These are phyloP conservation scores for Meyerozyma elateridarum DNA, from an alignment of 1,139 yeast species.

Conservation along the genomic window DNA sequence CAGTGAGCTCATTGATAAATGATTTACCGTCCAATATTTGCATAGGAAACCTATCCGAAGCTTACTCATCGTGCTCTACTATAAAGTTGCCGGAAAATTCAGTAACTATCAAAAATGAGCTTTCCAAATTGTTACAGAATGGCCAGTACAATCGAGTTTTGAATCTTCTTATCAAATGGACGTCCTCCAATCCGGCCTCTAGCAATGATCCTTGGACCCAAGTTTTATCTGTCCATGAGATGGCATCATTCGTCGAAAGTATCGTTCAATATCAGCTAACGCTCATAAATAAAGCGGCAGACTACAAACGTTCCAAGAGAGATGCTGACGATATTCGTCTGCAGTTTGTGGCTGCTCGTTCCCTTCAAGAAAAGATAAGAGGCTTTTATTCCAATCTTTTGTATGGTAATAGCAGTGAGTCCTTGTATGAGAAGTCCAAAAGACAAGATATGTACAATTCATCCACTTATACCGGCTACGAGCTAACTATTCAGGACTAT, in stretches of 20 bases:
- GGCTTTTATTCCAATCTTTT: constrained; percentile 25
- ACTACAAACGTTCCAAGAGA: constrained; percentile 6
- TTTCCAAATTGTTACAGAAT: constrained; percentile 16
- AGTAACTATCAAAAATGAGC: constrained; percentile 12
- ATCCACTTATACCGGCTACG: constrained; percentile 17
- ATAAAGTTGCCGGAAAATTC: neutral
- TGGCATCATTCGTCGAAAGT: constrained; percentile 21
- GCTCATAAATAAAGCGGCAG: constrained; percentile 10
- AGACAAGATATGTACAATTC: constrained; percentile 19
- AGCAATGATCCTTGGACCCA: constrained; percentile 7
- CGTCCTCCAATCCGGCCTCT: constrained; percentile 10
- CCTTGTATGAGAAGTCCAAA: constrained; percentile 19
- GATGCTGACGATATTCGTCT: constrained; percentile 7
- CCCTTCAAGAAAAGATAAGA: constrained; percentile 21
- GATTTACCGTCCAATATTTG: constrained; percentile 10
- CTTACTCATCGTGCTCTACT: neutral
- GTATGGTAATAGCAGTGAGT: constrained; percentile 16
- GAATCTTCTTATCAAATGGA: constrained; percentile 19
- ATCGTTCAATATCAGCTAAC: constrained; percentile 22
- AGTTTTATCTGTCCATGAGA: constrained; percentile 18
- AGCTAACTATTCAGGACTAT: constrained; percentile 26
- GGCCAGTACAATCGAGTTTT: constrained; percentile 17
- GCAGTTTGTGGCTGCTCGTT: constrained; percentile 10
- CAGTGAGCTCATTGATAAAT: constrained; percentile 5
- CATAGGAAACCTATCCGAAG: constrained; percentile 6